Evolutionary conservation across 1,284 basidiomycete genomes (phyloP).

Genomic region (Ustilago trichophora): DNA sequence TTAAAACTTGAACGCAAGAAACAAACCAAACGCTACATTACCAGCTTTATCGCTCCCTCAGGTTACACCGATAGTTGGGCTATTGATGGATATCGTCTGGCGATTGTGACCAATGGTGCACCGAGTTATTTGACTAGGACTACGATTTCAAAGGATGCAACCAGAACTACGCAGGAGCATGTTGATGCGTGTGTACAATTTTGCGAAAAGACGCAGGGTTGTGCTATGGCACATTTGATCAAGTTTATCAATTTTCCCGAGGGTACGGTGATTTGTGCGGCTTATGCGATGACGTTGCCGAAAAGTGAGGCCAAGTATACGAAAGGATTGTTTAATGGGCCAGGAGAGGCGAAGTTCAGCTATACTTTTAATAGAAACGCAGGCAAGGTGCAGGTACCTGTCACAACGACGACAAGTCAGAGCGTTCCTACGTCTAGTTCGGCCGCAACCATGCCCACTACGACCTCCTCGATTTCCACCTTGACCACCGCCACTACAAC

Average conservation of each 20-base stretch:
- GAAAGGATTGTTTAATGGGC: conserved; percentile 13
- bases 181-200: conserved; percentile 11
- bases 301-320: conserved; percentile 14
- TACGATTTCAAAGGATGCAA: conserved; percentile 8
- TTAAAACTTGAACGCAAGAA: no score
- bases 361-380: conserved; percentile 30
- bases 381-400: no score
- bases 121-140: conserved; percentile 12
- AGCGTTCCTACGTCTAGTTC: no score
- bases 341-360: conserved; percentile 11
- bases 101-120: conserved; percentile 8
- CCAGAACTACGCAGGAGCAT: conserved; percentile 10
- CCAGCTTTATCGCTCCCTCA: conserved; percentile 14
- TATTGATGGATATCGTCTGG: conserved; percentile 14
- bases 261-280: conserved; percentile 27
- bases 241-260: conserved; percentile 22
- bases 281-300: conserved; percentile 3
- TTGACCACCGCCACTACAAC: neutral
- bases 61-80: conserved; percentile 34
- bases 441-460: no score
- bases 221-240: conserved; percentile 36
- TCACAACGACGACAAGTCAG: no score
- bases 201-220: conserved; percentile 11
- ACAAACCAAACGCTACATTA: no score
- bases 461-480: conserved; percentile 8